Evolutionary conservation across 2,329 filamentous ascomycete genomes (phyloP).

Genomic region (Epichloe bromicola): DNA sequence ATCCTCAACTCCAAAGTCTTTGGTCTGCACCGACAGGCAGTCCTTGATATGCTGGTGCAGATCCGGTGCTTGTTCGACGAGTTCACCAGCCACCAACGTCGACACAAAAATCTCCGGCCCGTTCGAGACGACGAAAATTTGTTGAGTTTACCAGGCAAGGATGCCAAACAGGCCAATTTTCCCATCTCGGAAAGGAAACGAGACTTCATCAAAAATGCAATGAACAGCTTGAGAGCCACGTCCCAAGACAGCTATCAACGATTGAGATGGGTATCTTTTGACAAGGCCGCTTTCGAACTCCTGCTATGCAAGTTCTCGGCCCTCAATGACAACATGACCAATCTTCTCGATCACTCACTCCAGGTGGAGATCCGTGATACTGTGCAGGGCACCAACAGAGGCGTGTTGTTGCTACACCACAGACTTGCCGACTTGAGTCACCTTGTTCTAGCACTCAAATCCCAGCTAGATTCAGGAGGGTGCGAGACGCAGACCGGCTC

Average conservation of each 20-base stretch:
- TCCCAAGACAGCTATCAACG: slow-evolving; percentile 22
- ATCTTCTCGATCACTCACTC: slow-evolving; percentile 31
- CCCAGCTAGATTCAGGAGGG: slow-evolving; percentile 24
- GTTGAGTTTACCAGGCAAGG: slow-evolving; percentile 27
- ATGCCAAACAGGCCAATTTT: slow-evolving; percentile 31
- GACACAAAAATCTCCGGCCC: slow-evolving; percentile 23
- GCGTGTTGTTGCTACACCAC: slow-evolving; percentile 33
- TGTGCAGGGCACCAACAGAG: slow-evolving; percentile 34
- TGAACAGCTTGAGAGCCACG: slow-evolving; percentile 24
- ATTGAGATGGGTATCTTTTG: slow-evolving; percentile 32
- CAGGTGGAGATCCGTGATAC: slow-evolving; percentile 34
- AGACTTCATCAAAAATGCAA: slow-evolving; percentile 31
- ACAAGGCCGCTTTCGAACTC: slow-evolving; percentile 31
- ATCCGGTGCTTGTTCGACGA: slow-evolving; percentile 33
- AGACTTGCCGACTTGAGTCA: slow-evolving; percentile 31
- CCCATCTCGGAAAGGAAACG: slow-evolving; percentile 27
- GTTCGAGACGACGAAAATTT: slow-evolving; percentile 21
- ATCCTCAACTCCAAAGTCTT: slow-evolving; percentile 34
- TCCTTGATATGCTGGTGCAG: slow-evolving; percentile 35
- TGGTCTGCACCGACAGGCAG: slow-evolving; percentile 32
- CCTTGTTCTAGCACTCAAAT: slow-evolving; percentile 31
- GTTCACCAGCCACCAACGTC: slow-evolving; percentile 29
- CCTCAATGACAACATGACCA: slow-evolving; percentile 35
- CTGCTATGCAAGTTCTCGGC: slow-evolving; percentile 29
- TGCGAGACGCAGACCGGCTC: slow-evolving; percentile 7